Evolutionary conservation across 2,329 filamentous ascomycete species (phyloP).

Genomic region (Pestalotiopsis fici): DNA sequence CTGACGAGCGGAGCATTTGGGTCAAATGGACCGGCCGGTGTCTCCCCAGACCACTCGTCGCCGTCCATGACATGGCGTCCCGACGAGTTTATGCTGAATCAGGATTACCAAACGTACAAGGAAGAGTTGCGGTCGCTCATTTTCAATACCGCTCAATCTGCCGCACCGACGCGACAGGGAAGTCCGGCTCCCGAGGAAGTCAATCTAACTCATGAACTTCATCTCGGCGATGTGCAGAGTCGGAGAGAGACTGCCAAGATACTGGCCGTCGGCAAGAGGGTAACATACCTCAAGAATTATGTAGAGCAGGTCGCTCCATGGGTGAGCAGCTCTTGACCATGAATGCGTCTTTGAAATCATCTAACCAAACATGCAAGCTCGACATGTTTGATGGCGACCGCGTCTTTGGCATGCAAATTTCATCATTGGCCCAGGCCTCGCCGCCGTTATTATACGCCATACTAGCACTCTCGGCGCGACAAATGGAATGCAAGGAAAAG

Average conservation of each 20-base stretch:
- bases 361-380: slow-evolving; percentile 31
- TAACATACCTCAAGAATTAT: slow-evolving; percentile 49
- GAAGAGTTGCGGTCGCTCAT: slow-evolving; percentile 47
- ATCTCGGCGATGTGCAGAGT: slow-evolving; percentile 5
- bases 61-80: slow-evolving; percentile 14
- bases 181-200: slow-evolving; percentile 20
- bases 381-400: slow-evolving; percentile 59
- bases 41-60: slow-evolving; percentile 1
- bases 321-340: slow-evolving; percentile 29
- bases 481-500: slow-evolving; percentile 51
- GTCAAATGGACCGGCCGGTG: neutral
- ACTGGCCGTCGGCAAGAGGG: slow-evolving; percentile 31
- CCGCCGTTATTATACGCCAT: slow-evolving; percentile 51
- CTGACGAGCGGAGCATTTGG: neutral
- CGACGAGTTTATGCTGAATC: slow-evolving; percentile 38
- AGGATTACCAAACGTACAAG: slow-evolving; percentile 44
- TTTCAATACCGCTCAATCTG: slow-evolving; percentile 45
- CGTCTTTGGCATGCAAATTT: slow-evolving; percentile 53
- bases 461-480: slow-evolving; percentile 54
- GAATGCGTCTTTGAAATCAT: neutral
- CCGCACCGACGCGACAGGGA: slow-evolving; percentile 38
- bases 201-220: slow-evolving; percentile 7
- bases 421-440: slow-evolving; percentile 47
- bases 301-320: slow-evolving; percentile 55
- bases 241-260: slow-evolving; percentile 20